Evolutionary conservation across 2,329 filamentous ascomycete genomes (phyloP), one percentile per base, ranked within the genome.

Genomic region (Trichophyton rubrum): DNA sequence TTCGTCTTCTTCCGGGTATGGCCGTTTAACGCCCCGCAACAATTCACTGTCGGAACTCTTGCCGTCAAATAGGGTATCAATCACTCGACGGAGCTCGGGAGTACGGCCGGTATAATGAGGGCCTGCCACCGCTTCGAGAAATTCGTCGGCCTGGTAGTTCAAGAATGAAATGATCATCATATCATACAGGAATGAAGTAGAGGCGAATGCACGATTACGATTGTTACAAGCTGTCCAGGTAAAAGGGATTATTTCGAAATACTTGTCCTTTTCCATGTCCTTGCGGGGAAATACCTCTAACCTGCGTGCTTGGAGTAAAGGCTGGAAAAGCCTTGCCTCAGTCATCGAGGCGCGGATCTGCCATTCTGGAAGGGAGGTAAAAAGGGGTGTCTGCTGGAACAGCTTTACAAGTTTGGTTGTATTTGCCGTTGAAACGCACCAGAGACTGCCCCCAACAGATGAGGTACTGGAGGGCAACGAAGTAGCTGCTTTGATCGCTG

Each of bases 161-260:
- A 68, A 62, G 56, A 69, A 60, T 7, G 67, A 66, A 6, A 69
- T 35, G 15, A 67, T 49, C 65, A 71, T 70, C 68, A 71, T 69
- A 7, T 70, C 65, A 43, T 57, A 65, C 7, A 71, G 49, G 2
- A 62, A 59, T 2, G 61, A 56, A 1, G 62, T 60, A 6, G 57
- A 43, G 13, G 65, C 56, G 15, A 58, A 58, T 17, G 56, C 33
- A 3, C 59, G 51, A 13, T 62, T 53, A 3, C 60, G 56, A 7
- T 56, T 65, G 56, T 67, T 70, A 41, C 61, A 62, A 11, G 35
- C 41, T 4, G 64, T 63, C 69, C 69, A 72, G 0, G 64, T 66
- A 2, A 67, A 59, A 2, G 69, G 67, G 51, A 71, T 69, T 24
- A 60, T 65, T 2, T 63, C 64, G 24, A 68, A 63, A 56, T 70